phyloP scores from a whole-genome alignment of 2,329 filamentous ascomycete species.

The Fusarium ambrosium region DNA sequence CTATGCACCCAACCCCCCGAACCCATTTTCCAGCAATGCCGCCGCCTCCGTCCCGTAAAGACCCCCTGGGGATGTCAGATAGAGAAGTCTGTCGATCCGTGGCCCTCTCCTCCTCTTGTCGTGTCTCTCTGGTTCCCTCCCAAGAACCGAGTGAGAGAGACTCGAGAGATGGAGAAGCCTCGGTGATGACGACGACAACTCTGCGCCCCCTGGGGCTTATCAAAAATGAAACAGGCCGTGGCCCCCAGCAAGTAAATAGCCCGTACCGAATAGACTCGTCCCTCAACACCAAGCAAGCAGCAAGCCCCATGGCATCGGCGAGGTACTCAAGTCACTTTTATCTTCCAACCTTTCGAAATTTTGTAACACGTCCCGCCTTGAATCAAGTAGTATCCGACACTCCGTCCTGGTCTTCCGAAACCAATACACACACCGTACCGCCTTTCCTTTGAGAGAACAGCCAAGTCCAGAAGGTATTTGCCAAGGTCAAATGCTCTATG shows the following conservation, averaged over 20 bases:
- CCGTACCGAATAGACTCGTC: constrained; percentile 51
- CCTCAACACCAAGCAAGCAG: constrained; percentile 52
- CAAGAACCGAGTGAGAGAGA: background rate
- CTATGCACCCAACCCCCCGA: constrained; percentile 58
- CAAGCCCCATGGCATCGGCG: constrained; percentile 45
- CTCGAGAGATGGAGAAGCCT: constrained; percentile 3
- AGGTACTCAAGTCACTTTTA: constrained; percentile 56
- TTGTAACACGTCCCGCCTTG: constrained; percentile 52
- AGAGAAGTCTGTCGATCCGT: background rate
- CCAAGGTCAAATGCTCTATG: constrained; percentile 62
- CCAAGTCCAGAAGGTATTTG: constrained; percentile 59
- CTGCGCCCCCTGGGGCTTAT: constrained; percentile 46
- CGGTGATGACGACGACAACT: constrained; percentile 5
- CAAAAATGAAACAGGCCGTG: constrained; percentile 50
- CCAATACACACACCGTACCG: constrained; percentile 54
- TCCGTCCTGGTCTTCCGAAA: constrained; percentile 55
- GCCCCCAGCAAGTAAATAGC: constrained; percentile 49
- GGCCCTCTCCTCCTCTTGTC: background rate
- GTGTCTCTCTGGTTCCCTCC: background rate
- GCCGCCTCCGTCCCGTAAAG: constrained; percentile 47
- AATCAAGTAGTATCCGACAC: constrained; percentile 56
- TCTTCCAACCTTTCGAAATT: constrained; percentile 55
- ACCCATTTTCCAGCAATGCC: constrained; percentile 60
- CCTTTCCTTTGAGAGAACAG: constrained; percentile 57
- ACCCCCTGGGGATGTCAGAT: constrained; percentile 1